These are phyloP conservation scores for Endoconidiophora polonica DNA, from an alignment of 2,329 filamentous ascomycete species.

Conservation along the genomic window DNA sequence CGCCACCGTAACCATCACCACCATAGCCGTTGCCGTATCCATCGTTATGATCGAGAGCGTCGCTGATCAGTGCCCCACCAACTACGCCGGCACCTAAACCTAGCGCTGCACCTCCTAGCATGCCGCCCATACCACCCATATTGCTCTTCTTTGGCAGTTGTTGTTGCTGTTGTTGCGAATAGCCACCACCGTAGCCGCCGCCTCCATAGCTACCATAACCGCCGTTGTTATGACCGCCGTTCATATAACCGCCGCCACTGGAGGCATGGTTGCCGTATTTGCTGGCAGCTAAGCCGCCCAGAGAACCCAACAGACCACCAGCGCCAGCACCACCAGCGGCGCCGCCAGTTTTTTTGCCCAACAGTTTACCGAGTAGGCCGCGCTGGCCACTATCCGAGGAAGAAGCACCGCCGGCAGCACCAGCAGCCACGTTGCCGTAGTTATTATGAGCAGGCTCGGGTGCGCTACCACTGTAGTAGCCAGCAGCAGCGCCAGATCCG, in stretches of 20 bases:
- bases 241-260: conserved; percentile 19
- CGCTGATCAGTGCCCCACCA: conserved; percentile 55
- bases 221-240: conserved; percentile 16
- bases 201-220: conserved; percentile 15
- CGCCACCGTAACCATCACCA: conserved; percentile 18
- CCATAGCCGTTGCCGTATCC: conserved; percentile 33
- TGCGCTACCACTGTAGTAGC: not conserved
- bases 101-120: conserved; percentile 55
- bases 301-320: conserved; percentile 3
- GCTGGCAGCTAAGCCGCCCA: conserved; percentile 5
- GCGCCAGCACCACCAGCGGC: conserved; percentile 16
- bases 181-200: conserved; percentile 21
- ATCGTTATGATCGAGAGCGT: conserved; percentile 48
- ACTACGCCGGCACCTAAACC: conserved; percentile 69
- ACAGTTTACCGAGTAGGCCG: conserved; percentile 35
- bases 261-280: conserved; percentile 11
- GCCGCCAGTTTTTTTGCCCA: conserved; percentile 24
- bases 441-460: not conserved
- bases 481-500: not conserved
- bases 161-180: conserved; percentile 20
- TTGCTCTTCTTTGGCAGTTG: conserved; percentile 25
- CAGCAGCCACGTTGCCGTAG: not conserved
- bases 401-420: conserved; percentile 2
- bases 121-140: conserved; percentile 30
- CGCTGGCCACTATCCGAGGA: conserved; percentile 19